These are phyloP conservation scores for Thalia dealbata DNA, from an alignment of 176 grass and related monocot species.

Conservation along the genomic window DNA sequence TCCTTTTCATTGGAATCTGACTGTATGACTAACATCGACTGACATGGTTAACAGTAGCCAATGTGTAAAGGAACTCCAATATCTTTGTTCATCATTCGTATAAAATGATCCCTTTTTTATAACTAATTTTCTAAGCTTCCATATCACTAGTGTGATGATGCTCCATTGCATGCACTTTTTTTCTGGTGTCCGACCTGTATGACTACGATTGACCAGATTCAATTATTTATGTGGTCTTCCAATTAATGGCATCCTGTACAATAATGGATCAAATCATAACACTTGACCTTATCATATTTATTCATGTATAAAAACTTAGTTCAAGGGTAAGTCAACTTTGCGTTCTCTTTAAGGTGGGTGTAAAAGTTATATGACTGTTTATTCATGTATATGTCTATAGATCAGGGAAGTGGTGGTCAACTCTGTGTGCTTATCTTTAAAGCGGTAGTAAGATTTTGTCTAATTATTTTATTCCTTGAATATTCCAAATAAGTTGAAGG, in stretches of 20 bases:
- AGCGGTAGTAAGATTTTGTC: not conserved
- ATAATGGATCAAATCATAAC: not conserved
- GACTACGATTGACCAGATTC: not conserved
- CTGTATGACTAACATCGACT: too few species aligned
- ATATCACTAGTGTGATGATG: not conserved
- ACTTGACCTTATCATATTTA: not conserved
- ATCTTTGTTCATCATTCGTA: not conserved
- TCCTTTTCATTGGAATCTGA: too few species aligned
- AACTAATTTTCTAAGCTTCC: not conserved
- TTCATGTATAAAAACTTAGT: not conserved
- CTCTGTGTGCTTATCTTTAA: not conserved
- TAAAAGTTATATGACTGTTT: not conserved
- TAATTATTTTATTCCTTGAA: not conserved
- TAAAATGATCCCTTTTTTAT: not conserved
- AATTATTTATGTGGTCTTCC: not conserved
- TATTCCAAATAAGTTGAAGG: not conserved
- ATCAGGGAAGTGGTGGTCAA: not conserved
- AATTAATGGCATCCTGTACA: conserved; percentile 2
- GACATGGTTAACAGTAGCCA: too few species aligned
- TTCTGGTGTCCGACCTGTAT: not conserved
- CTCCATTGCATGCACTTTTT: not conserved
- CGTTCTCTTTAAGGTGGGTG: too few species aligned
- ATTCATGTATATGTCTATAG: not conserved
- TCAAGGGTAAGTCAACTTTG: too few species aligned
- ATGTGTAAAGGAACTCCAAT: not conserved